phyloP scores from a whole-genome alignment of 805 yeast genomes.

The Candida odintsovae region DNA sequence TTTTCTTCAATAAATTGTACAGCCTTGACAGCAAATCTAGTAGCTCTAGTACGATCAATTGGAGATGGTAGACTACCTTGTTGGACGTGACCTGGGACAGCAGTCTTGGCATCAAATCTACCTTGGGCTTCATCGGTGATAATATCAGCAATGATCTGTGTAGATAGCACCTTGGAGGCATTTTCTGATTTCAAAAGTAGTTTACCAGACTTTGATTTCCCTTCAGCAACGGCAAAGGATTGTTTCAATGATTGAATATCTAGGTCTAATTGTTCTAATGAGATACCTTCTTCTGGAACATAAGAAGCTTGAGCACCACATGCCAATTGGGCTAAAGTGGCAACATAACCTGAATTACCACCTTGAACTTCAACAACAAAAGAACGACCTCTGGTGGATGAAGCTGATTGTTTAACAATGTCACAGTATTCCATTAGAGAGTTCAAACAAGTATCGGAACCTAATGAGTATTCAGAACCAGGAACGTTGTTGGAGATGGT shows the following conservation, averaged over 20 bases:
- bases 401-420: slow-evolving; percentile 72
- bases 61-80: slow-evolving; percentile 78
- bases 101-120: slow-evolving; percentile 70
- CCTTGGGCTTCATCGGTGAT: slow-evolving; percentile 55
- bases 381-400: slow-evolving; percentile 71
- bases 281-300: slow-evolving; percentile 68
- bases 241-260: slow-evolving; percentile 60
- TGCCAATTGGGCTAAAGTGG: slow-evolving; percentile 60
- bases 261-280: slow-evolving; percentile 52
- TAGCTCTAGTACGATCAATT: slow-evolving; percentile 71
- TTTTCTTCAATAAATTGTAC: slow-evolving; percentile 59
- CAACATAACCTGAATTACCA: slow-evolving; percentile 77
- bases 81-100: slow-evolving; percentile 83
- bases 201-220: slow-evolving; percentile 64
- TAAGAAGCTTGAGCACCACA: slow-evolving; percentile 72
- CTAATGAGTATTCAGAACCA: slow-evolving; percentile 74
- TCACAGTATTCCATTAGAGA: slow-evolving; percentile 69
- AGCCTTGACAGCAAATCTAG: slow-evolving; percentile 64
- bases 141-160: slow-evolving; percentile 67
- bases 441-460: slow-evolving; percentile 72
- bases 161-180: slow-evolving; percentile 64
- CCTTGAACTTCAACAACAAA: slow-evolving; percentile 84
- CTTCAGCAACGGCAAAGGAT: slow-evolving; percentile 55
- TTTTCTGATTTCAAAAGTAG: slow-evolving; percentile 61
- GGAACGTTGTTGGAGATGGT: slow-evolving; percentile 79